phyloP scores from a whole-genome alignment of 768 basidiomycete species.

The Hirschioporus abietinus region DNA sequence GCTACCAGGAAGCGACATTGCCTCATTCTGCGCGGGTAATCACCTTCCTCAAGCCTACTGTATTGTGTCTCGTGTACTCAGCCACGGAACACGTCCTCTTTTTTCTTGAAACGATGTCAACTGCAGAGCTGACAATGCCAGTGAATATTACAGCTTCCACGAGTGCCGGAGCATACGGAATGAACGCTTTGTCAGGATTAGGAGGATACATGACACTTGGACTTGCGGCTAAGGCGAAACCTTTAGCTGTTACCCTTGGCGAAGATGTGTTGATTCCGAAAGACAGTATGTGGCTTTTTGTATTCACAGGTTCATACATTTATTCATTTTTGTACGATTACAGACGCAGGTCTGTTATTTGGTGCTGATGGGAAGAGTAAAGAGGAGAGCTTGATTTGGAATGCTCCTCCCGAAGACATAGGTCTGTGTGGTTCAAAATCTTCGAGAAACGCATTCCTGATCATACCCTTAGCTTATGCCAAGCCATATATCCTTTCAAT shows the following conservation, averaged over 20 bases:
- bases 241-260: constrained; percentile 47
- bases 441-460: constrained; percentile 3
- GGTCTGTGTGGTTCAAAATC: constrained; percentile 32
- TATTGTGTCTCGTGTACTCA: constrained; percentile 75
- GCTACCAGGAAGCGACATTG: constrained; percentile 65
- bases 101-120: constrained; percentile 52
- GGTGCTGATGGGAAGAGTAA: constrained; percentile 54
- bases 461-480: constrained; percentile 47
- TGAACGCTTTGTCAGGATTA: constrained; percentile 73
- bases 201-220: constrained; percentile 85
- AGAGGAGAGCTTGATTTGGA: constrained; percentile 57
- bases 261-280: constrained; percentile 71
- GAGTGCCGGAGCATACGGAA: constrained; percentile 41
- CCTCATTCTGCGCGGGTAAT: constrained; percentile 90
- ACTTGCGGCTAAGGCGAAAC: constrained; percentile 68
- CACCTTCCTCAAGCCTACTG: constrained; percentile 59
- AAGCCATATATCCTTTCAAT: constrained; percentile 76
- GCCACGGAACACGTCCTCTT: constrained; percentile 73
- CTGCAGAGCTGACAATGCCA: constrained; percentile 45
- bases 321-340: not conserved
- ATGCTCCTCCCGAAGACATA: constrained; percentile 77
- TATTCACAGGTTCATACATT: too few species aligned
- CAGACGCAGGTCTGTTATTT: constrained; percentile 68
- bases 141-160: constrained; percentile 32
- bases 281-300: constrained; percentile 56